Conservation (phyloP, 768 basidiomycete genomes). For the Termitomyces sp. region DNA sequence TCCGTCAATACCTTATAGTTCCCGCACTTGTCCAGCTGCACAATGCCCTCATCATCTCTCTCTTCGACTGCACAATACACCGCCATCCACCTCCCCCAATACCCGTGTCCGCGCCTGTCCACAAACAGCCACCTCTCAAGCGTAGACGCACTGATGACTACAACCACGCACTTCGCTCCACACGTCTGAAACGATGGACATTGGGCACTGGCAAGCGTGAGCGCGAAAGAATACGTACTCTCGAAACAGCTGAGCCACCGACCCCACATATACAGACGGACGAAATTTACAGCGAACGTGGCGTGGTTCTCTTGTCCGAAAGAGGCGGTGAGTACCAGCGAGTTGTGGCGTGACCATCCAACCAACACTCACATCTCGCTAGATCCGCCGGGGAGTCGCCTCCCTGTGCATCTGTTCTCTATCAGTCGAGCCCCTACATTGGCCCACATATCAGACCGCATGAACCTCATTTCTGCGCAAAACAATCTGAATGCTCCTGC, state of each 20-base stretch:
- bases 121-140: conserved; percentile 61
- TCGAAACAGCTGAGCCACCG: conserved; percentile 36
- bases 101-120: conserved; percentile 24
- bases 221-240: conserved; percentile 57
- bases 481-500: conserved; percentile 59
- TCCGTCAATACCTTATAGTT: conserved; percentile 56
- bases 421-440: conserved; percentile 66
- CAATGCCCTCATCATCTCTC: conserved; percentile 77
- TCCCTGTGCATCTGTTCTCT: conserved; percentile 69
- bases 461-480: conserved; percentile 78
- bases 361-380: background rate
- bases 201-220: conserved; percentile 68
- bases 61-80: conserved; percentile 66
- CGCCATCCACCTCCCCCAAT: conserved; percentile 14
- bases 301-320: conserved; percentile 57
- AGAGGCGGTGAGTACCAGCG: conserved; percentile 48
- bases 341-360: background rate
- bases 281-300: conserved; percentile 67
- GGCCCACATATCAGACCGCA: conserved; percentile 73
- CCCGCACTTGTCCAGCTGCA: conserved; percentile 71
- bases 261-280: conserved; percentile 46
- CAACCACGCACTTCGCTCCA: conserved; percentile 50
- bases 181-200: conserved; percentile 68
- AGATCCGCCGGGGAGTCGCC: conserved; percentile 69
- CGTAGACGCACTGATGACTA: conserved; percentile 57